Base-by-base conservation (phyloP, 139 green algal species). In the Coccomyxa sp. region DNA sequence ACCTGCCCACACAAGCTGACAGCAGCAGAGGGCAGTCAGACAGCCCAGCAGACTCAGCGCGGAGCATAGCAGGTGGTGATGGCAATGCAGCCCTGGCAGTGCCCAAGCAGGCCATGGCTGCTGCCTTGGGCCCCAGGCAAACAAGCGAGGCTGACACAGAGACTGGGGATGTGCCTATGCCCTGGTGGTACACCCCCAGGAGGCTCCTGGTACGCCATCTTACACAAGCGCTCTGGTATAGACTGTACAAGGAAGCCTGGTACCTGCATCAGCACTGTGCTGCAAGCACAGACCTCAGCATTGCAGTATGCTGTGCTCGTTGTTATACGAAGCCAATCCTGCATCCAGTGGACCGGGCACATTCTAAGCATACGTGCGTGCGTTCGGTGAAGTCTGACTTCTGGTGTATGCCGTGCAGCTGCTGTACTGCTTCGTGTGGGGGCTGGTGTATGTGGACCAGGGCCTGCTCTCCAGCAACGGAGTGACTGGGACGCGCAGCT, bases 401-500 rank as follows among this genome's bases (percentile, higher is more conserved):
- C n/a, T n/a, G n/a, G n/a, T n/a, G n/a, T n/a, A n/a, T n/a, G n/a
- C n/a, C n/a, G n/a, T 96, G 29, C 80, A 96, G 34, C 12, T 78
- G 7, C 88, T 97, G 14, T 94, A 97, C 71, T 95, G 89, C 71
- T 29, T 81, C 35, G 85, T 92, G 16, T 93, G 91, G 39, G 70
- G 97, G 14, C 72, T 98, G 8, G 92, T 98, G 12, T 98, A 98
- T 78, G 34, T 97, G 9, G 95, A 98, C 73, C 73, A 93, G 79
- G 94, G 94, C 8, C 85, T 94, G 2, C 92, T 98, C 44, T 89
- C 92, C n/a, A 94, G 86, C 81, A 98, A 98, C 73, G 93, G 95
- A 8, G 93, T 98, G 8, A 98, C 98, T 70, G 95, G 93, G 0
- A 64, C 50, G 22, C 22, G 50, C 22, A 64, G 50, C 50, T 31